Evolutionary conservation across 192 early-diverging fungal species (phyloP), one percentile per base, ranked within the genome.

Genomic region (Coemansia sp.): DNA sequence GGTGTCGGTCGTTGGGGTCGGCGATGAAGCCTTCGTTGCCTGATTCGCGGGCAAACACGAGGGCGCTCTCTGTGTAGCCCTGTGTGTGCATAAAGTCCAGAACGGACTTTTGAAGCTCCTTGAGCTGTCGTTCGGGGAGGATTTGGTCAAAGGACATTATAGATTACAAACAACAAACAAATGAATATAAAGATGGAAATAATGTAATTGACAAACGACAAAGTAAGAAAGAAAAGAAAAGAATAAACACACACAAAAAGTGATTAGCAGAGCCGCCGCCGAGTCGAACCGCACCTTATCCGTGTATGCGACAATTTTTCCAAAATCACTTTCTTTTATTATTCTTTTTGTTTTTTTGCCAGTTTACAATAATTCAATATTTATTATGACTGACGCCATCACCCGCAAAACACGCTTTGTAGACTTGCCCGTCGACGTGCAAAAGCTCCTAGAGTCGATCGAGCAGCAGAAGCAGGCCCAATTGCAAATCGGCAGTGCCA

Each of bases 31-130:
- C 90, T 34, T 88, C 85, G 65, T 94, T 86, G 50, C 78, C 81
- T 29, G 92, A 84, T 73, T 98, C 96, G 17, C 64, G 74, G 66
- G 86, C 85, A 45, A 98, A 86, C 3, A 87, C 85, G n/a, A 77
- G 72, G 56, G 87, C 89, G 29, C 94, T 86, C 60, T 87, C 84
- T 36, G 79, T 71, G 66, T 90, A 90, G 9, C 93, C 93, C 39
- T 85, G 87, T 17, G 90, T 84, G 62, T 88, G 88, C 63, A 98
- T 85, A 79, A 95, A 98, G 81, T 98, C 96, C 14, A 98, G 75
- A 34, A 98, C 89, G 31, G 94, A 88, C 72, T 70, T 81, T 69
- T 73, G 68, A 87, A 93, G 82, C 75, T 93, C 91, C 56, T 91
- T 89, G 62, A 86, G 85, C 81, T 93, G 89, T 66, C 91, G 86